These are phyloP conservation scores for Cercospora berteroae DNA, from an alignment of 2,329 filamentous ascomycete genomes.

Conservation along the genomic window DNA sequence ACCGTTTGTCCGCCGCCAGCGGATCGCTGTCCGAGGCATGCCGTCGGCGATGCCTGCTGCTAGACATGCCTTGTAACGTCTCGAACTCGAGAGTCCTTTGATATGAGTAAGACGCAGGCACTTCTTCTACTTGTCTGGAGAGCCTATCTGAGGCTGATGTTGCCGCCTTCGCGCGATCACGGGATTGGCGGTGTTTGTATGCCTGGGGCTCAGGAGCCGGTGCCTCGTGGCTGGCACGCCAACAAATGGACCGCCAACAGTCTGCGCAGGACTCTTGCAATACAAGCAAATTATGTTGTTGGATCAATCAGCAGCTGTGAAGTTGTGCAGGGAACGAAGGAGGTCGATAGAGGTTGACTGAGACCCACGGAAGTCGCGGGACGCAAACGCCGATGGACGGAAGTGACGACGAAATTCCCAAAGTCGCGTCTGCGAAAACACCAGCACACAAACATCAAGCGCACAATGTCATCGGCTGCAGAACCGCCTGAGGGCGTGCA, in stretches of 20 bases:
- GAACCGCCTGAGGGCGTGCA: constrained; percentile 62
- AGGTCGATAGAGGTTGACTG: background rate
- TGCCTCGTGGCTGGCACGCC: background rate
- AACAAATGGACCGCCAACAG: background rate
- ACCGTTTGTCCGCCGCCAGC: background rate
- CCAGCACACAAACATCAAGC: background rate
- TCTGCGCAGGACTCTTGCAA: background rate
- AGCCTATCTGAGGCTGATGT: background rate
- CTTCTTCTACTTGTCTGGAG: too few species aligned
- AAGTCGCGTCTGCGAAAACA: background rate
- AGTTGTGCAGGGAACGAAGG: background rate
- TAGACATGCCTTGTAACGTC: background rate
- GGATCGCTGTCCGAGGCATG: background rate
- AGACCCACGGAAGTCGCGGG: background rate
- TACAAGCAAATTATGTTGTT: background rate
- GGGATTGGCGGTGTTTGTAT: background rate
- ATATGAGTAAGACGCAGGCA: background rate
- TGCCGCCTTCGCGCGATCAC: background rate
- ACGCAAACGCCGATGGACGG: background rate
- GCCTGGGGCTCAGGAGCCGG: background rate
- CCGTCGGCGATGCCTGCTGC: background rate
- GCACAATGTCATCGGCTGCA: constrained; percentile 16
- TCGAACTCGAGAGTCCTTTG: background rate
- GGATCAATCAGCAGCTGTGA: background rate
- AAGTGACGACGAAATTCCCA: background rate